Percentiles rank a stretch among this genome's conserved stretches.
phyloP scores from a whole-genome alignment of 805 yeast genomes.

The Saccharomycopsis capsularis region DNA sequence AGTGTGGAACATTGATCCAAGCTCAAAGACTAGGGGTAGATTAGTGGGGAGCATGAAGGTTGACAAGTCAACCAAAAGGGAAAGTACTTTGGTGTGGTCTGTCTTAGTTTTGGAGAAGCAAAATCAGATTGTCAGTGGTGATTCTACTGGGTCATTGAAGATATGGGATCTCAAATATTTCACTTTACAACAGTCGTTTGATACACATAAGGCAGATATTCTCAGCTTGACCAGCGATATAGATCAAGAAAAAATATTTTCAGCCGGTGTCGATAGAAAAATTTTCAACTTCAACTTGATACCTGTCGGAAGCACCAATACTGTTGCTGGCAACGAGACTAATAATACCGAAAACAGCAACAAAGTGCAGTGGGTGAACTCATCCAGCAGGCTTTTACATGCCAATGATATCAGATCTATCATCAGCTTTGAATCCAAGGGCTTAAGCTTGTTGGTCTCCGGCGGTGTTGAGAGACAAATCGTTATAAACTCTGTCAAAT shows the following conservation, averaged over 20 bases:
- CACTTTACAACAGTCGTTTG: slow-evolving; percentile 73
- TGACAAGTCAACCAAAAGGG: slow-evolving; percentile 70
- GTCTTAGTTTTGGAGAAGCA: slow-evolving; percentile 55
- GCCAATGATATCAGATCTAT: slow-evolving; percentile 79
- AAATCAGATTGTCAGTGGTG: slow-evolving; percentile 86
- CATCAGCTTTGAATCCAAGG: slow-evolving; percentile 61
- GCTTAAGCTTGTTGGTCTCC: slow-evolving; percentile 60
- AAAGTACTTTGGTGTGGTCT: slow-evolving; percentile 89
- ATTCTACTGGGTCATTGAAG: slow-evolving; percentile 89
- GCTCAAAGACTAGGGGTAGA: slow-evolving; percentile 47
- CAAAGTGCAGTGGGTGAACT: slow-evolving; percentile 54
- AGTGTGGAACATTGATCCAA: slow-evolving; percentile 56
- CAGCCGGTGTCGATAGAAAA: slow-evolving; percentile 92
- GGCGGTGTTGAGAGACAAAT: slow-evolving; percentile 78
- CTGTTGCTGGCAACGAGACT: slow-evolving; percentile 28
- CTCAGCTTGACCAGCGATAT: slow-evolving; percentile 60
- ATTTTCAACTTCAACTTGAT: slow-evolving; percentile 64
- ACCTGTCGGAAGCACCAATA: too few relatives aligned
- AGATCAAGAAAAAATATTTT: slow-evolving; percentile 57
- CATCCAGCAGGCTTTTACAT: slow-evolving; percentile 72
- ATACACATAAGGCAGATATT: slow-evolving; percentile 87
- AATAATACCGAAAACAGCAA: slow-evolving; percentile 13
- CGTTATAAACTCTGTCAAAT: slow-evolving; percentile 52
- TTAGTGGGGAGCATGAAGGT: slow-evolving; percentile 83
- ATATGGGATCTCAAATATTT: slow-evolving; percentile 82